Base-by-base conservation (phyloP, 495 filamentous ascomycete genomes). In the Talaromyces nanjingensis region DNA sequence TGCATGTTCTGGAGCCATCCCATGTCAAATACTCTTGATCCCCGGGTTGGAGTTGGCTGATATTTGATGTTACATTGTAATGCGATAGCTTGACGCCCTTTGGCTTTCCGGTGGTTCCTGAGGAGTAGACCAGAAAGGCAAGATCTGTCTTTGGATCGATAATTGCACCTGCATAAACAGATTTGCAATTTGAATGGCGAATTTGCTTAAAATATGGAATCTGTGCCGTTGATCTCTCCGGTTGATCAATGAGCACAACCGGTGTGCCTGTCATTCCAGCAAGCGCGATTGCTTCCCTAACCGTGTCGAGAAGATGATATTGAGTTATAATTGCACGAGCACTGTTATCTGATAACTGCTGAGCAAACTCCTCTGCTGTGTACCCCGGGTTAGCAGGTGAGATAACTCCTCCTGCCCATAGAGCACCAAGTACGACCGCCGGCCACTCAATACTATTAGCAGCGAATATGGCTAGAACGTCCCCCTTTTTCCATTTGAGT, bases 21-120 rank as follows among this genome's bases (percentile, higher is more conserved):
- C 85, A 86, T 3, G 70, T 78, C 64, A 91, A 70, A 53, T 89
- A 79, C 1, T 75, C 76, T 1, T 76, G 82, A 42, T 96, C 91
- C 1, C 78, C 83, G 27, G 77, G 75, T 8, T 74, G 79, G 9
- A 84, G 70, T 47, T 69, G 71, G 49, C 71, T 74, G 55, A 72
- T 69, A 61, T 80, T 80, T 58, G 76, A 60, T 37, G 79, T 70
- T 62, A 94, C 81, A 69, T 94, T 94, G 52, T 68, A 65, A 71
- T 96, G 91, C 34, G 79, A 85, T 5, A 94, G 73, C 82, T 87
- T 87, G 27, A 63, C 93, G 18, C 93, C 93, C 75, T 98, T 97
- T 2, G 94, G 93, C 61, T 90, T 74, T 14, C 93, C 93, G 0
- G 93, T 97, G 0, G 93, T 97, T n/a, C 93, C 93, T 37, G 87